These are phyloP conservation scores for Cercospora sesami DNA, from an alignment of 2,329 filamentous ascomycete genomes.

Conservation along the genomic window DNA sequence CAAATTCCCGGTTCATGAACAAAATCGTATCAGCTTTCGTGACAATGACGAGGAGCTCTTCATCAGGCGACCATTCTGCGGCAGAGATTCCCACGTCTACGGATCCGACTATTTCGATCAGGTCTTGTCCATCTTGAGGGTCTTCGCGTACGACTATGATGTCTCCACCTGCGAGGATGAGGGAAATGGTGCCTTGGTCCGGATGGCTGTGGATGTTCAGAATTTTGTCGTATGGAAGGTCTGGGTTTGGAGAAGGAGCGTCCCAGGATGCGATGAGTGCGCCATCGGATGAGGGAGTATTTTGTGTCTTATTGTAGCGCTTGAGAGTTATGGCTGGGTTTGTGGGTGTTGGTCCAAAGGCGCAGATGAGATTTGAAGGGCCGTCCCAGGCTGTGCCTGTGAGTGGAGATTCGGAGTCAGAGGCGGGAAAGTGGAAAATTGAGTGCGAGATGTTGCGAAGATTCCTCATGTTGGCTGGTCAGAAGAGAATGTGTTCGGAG, in stretches of 20 bases:
- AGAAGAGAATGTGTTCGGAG: background rate
- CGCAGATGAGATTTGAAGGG: conserved; percentile 70
- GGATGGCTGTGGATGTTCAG: conserved; percentile 81
- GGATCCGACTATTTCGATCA: conserved; percentile 92
- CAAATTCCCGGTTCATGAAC: conserved; percentile 91
- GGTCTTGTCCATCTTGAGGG: conserved; percentile 60
- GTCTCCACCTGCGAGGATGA: conserved; percentile 87
- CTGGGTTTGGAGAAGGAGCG: conserved; percentile 74
- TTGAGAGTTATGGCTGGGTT: conserved; percentile 73
- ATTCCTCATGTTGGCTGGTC: conserved; percentile 69
- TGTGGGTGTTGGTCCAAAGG: conserved; percentile 72
- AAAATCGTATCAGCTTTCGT: conserved; percentile 78
- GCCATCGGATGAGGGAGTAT: conserved; percentile 46
- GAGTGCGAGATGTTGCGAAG: conserved; percentile 74
- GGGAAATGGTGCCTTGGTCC: conserved; percentile 72
- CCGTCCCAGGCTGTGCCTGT: conserved; percentile 85
- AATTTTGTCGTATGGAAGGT: conserved; percentile 69
- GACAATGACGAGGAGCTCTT: conserved; percentile 81
- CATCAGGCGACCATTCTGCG: conserved; percentile 91
- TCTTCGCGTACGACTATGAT: conserved; percentile 82
- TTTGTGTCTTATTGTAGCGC: conserved; percentile 45
- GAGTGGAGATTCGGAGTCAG: conserved; percentile 45
- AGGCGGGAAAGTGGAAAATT: conserved; percentile 60
- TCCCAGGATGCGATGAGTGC: conserved; percentile 79
- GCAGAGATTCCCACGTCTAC: conserved; percentile 89